These are phyloP conservation scores for Candida cerambycidarum DNA, from an alignment of 805 yeast genomes.

Conservation along the genomic window DNA sequence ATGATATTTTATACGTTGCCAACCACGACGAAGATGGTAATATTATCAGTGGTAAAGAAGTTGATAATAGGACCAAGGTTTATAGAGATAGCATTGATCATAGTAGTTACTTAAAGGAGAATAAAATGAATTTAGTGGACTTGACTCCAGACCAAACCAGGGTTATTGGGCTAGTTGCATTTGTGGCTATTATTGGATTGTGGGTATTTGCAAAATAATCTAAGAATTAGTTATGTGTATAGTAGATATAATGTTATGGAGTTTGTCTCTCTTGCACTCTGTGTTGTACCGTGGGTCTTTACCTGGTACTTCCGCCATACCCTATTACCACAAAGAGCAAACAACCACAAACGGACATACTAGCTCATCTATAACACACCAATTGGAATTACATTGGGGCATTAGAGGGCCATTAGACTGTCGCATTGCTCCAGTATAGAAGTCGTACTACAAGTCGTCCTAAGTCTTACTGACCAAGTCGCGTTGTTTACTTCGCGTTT, in stretches of 20 bases:
- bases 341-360: no score
- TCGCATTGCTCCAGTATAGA: no score
- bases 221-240: no score
- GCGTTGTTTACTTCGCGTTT: slow-evolving; percentile 3
- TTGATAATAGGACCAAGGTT: background rate
- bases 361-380: no score
- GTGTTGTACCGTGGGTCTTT: no score
- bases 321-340: no score
- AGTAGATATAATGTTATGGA: no score
- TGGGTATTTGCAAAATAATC: slow-evolving; percentile 22
- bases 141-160: slow-evolving; percentile 16
- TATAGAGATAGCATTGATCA: slow-evolving; percentile 10
- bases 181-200: slow-evolving; percentile 19
- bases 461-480: background rate
- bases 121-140: slow-evolving; percentile 13
- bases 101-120: slow-evolving; percentile 11
- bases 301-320: no score
- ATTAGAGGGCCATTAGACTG: no score
- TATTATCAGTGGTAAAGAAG: background rate
- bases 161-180: slow-evolving; percentile 17
- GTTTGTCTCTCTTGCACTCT: no score
- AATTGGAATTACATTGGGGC: no score
- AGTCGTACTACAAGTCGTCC: no score
- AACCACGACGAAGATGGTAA: slow-evolving; percentile 31
- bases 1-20: slow-evolving; percentile 37